Base-by-base conservation (phyloP, 257 asterid genomes). In the Solanum clarkiae region DNA sequence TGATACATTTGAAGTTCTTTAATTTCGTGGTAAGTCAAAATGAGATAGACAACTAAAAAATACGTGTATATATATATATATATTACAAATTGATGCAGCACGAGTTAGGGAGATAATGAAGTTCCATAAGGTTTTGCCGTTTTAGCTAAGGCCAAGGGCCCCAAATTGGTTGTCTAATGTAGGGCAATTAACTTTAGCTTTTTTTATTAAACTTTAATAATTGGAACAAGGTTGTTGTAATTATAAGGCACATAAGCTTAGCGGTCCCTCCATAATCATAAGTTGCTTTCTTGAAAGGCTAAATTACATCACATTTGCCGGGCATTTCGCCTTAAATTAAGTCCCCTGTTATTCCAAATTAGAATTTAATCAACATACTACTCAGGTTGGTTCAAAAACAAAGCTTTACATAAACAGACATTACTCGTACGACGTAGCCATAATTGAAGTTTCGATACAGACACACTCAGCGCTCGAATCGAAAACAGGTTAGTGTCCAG, bases 281-380 rank as follows among this genome's bases (percentile, higher is more conserved):
- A 80, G 42, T 51, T 51, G 47, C 57, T 77, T 51, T 77, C 82
- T 51, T 77, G 63, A 77, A 77, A 51, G 45, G 63, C 63, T 15
- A 77, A 77, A 77, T 7, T 77, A 53, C 57, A 5, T 40, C 49
- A 54, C 74, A 83, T 74, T 44, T 71, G 51, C 88, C 93, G 62
- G 22, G 10, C 36, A 88, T 92, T 86, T 87, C 91, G 91, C 88
- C 92, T 57, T 65, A 86, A 87, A 87, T 85, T 85, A 65, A 66
- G 93, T 85, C 65, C 55, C 57, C 62, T 12, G 11, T 22, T 71
- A 20, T n/a, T 20, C 63, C 63, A 8, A 24, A 26, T 49, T 4
- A 8, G 22, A 75, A 75, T 36, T 17, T 8, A 69, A 36, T 7
- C 60, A 17, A 68, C 6, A n/a, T 17, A 42, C 1, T 22, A 70